phyloP scores from a whole-genome alignment of 192 early-diverging fungal species.

The Kappamyces sp. region DNA sequence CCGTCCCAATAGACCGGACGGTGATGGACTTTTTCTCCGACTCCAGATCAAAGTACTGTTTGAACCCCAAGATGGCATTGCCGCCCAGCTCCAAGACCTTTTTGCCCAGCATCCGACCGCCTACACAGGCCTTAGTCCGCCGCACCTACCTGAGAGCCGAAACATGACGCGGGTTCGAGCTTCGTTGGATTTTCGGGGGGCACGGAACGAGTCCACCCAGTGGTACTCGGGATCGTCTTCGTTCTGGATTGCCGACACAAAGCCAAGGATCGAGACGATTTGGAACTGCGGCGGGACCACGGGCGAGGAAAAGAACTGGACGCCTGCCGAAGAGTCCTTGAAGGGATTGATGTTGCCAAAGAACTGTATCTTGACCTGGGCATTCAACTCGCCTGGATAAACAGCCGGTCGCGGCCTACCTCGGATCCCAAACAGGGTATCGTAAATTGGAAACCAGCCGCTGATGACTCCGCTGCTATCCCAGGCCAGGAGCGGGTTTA shows the following conservation, averaged over 20 bases:
- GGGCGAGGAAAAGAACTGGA: constrained; percentile 62
- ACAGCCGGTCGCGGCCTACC: too few relatives aligned
- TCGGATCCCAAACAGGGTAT: constrained; percentile 64
- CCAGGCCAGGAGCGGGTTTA: constrained; percentile 68
- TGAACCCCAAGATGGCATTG: constrained; percentile 67
- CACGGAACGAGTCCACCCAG: constrained; percentile 74
- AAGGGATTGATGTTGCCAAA: constrained; percentile 81
- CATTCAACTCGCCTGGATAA: constrained; percentile 72
- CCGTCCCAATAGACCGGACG: constrained; percentile 69
- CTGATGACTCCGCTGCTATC: constrained; percentile 55
- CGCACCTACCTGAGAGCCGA: constrained; percentile 59
- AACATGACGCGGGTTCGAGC: constrained; percentile 64
- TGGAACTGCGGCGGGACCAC: constrained; percentile 48
- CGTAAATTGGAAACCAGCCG: constrained; percentile 77
- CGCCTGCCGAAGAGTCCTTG: constrained; percentile 55
- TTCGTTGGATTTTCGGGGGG: constrained; percentile 72
- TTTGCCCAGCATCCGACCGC: constrained; percentile 59
- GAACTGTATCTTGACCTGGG: constrained; percentile 66
- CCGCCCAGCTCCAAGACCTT: constrained; percentile 68
- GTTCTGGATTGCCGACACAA: constrained; percentile 61
- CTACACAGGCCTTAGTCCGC: neutral
- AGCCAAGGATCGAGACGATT: constrained; percentile 56
- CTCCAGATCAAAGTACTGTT: constrained; percentile 73
- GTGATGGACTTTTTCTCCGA: constrained; percentile 65
- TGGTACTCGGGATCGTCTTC: constrained; percentile 80